phyloP scores from a whole-genome alignment of 768 basidiomycete species.

The Coprinopsis strossmayeri region DNA sequence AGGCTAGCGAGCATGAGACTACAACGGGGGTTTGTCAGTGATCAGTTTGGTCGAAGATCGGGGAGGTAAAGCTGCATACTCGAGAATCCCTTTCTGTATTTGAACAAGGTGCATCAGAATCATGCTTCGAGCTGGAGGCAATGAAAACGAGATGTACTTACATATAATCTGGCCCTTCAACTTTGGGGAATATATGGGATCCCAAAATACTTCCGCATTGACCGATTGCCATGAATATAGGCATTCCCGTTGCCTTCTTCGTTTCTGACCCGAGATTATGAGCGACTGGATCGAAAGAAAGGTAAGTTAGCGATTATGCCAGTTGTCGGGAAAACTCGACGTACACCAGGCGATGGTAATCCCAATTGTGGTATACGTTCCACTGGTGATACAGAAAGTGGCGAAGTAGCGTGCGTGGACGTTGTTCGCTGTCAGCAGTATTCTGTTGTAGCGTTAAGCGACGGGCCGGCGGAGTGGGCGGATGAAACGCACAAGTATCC shows the following conservation, averaged over 20 bases:
- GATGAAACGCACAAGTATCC: slow-evolving; percentile 55
- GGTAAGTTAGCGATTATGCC: background rate
- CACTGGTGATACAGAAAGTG: slow-evolving; percentile 69
- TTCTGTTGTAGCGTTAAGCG: slow-evolving; percentile 21
- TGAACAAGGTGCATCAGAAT: too few species aligned
- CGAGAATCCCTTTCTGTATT: slow-evolving; percentile 51
- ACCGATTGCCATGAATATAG: slow-evolving; percentile 75
- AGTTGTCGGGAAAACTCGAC: too few species aligned
- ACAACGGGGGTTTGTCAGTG: background rate
- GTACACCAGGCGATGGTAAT: slow-evolving; percentile 73
- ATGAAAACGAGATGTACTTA: too few species aligned
- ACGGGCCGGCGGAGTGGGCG: background rate
- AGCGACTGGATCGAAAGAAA: slow-evolving; percentile 34
- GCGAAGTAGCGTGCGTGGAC: slow-evolving; percentile 69
- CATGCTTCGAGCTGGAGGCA: too few species aligned
- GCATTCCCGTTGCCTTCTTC: slow-evolving; percentile 70
- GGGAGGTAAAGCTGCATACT: slow-evolving; percentile 23
- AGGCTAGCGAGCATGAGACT: slow-evolving; percentile 47
- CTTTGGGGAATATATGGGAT: slow-evolving; percentile 63
- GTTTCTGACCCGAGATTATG: slow-evolving; percentile 77
- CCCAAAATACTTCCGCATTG: slow-evolving; percentile 75
- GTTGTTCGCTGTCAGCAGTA: slow-evolving; percentile 54
- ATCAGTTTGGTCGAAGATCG: background rate
- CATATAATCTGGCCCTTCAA: slow-evolving; percentile 62
- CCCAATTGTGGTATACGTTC: slow-evolving; percentile 73